Base-by-base conservation (phyloP, 164 flowering plant genomes). In the Umbellularia californica region DNA sequence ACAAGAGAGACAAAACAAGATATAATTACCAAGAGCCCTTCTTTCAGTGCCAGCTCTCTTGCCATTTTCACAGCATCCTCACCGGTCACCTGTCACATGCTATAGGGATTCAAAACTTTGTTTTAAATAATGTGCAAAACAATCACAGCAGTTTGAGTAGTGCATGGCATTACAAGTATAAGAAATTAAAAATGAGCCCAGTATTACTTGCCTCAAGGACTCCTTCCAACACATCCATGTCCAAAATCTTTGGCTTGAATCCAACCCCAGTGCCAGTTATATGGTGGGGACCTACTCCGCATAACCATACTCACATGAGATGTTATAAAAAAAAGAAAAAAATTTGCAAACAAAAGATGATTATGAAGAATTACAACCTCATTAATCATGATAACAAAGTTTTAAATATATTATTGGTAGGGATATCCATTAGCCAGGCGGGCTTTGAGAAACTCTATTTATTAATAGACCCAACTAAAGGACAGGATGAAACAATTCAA, bases 11-110 rank as follows among this genome's bases (percentile, higher is more conserved):
- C 11, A 23, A 28, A 2, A 17, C 2, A 28, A 19, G 19, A 47
- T 62, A n/a, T 20, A 51, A 35, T 79, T 90, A 95, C 98, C 92
- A 92, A 81, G 12, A 95, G 95, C 11, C 99, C 99, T 73, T 95
- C 98, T 81, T 90, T 91, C 79, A 95, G 24, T 68, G 99, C 98
- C 80, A 95, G 83, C 72, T 90, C 79, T 76, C 98, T 88, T 0
- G 99, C 98, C 99, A 95, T 94, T 7, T 84, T 88, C 22, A 95
- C 95, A 3, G 99, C 88, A 79, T 95, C 99, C 22, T 93, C 98
- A 77, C 99, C 93, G 33, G 83, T 82, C 50, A 95, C 97, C 97
- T 93, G 75, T 35, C 24, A 22, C 24, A 55, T 20, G 30, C n/a
- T 22, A 68, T 19, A 47, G 28, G 58, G 15, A 50, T 25, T 14